These are phyloP conservation scores for Ormosia semicastrata DNA, from an alignment of 306 rosid genomes.

Conservation along the genomic window DNA sequence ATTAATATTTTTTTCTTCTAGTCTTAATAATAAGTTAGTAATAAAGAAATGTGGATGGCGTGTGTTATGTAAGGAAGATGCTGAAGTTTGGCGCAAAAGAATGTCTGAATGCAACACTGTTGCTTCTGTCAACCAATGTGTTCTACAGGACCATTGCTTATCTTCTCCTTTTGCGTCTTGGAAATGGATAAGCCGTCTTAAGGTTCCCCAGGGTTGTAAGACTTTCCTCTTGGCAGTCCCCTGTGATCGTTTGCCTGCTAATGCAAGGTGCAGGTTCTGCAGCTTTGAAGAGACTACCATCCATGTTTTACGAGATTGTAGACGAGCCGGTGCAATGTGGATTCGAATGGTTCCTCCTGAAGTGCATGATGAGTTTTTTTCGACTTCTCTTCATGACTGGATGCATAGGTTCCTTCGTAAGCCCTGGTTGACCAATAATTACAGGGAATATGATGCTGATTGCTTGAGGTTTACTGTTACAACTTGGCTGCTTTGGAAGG, in stretches of 20 bases:
- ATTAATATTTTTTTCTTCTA: not conserved
- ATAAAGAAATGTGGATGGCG: conserved; percentile 23
- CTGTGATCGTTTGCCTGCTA: conserved; percentile 13
- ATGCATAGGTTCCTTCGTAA: conserved; percentile 27
- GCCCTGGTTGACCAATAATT: not conserved
- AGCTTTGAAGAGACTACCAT: not conserved
- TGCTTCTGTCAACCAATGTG: conserved; percentile 5
- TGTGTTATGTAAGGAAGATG: conserved; percentile 11
- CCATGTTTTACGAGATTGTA: conserved; percentile 24
- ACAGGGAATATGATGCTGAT: not conserved
- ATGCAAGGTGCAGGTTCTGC: conserved; percentile 14
- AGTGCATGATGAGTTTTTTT: conserved; percentile 3
- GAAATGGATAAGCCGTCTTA: conserved; percentile 16
- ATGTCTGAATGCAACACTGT: not conserved
- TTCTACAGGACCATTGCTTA: not conserved
- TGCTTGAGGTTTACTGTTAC: conserved; percentile 24
- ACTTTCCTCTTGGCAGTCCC: conserved; percentile 24
- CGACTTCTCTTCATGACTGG: conserved; percentile 24
- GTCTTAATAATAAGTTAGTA: conserved; percentile 18
- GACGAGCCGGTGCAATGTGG: not conserved
- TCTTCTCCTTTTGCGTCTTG: not conserved
- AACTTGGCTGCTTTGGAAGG: conserved; percentile 19
- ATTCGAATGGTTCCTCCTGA: conserved; percentile 2
- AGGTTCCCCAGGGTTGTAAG: conserved; percentile 9
- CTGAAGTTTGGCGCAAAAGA: conserved; percentile 9